These are phyloP conservation scores for Aspergillus sojae DNA, from an alignment of 2,329 filamentous ascomycete genomes.

Conservation along the genomic window DNA sequence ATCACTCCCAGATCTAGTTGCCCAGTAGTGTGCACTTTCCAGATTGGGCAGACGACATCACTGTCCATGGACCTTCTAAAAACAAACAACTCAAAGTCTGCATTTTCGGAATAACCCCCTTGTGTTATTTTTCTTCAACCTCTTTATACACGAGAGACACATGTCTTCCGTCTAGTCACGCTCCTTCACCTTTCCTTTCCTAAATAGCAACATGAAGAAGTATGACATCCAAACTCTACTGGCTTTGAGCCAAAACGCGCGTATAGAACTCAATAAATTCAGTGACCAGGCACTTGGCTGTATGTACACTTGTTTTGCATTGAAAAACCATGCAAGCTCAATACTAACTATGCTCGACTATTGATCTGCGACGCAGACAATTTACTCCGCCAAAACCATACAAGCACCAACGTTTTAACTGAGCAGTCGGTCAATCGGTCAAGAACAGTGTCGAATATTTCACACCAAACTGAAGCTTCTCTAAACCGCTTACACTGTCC, in stretches of 20 bases:
- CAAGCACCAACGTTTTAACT: conserved; percentile 24
- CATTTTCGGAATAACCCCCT: neutral
- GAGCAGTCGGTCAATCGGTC: conserved; percentile 31
- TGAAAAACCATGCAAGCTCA: neutral
- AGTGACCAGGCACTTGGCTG: conserved; percentile 34
- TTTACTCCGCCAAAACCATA: conserved; percentile 24
- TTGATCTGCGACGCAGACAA: conserved; percentile 23
- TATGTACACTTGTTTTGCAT: conserved; percentile 22
- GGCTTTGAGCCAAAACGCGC: conserved; percentile 33
- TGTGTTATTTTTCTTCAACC: neutral
- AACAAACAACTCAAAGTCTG: neutral
- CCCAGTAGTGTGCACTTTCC: neutral
- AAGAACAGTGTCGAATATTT: conserved; percentile 25
- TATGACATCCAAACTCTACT: conserved; percentile 43
- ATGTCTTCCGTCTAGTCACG: neutral
- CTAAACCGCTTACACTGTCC: conserved; percentile 23
- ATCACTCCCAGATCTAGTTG: neutral
- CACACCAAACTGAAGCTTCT: conserved; percentile 22
- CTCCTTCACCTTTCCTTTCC: neutral
- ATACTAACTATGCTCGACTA: neutral
- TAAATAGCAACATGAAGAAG: conserved; percentile 30
- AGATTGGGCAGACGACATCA: neutral
- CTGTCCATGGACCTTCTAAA: neutral
- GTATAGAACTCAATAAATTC: conserved; percentile 29
- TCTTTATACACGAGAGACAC: neutral